Conservation (phyloP, 2,329 filamentous ascomycete species). For the Pezicula rhizophila region DNA sequence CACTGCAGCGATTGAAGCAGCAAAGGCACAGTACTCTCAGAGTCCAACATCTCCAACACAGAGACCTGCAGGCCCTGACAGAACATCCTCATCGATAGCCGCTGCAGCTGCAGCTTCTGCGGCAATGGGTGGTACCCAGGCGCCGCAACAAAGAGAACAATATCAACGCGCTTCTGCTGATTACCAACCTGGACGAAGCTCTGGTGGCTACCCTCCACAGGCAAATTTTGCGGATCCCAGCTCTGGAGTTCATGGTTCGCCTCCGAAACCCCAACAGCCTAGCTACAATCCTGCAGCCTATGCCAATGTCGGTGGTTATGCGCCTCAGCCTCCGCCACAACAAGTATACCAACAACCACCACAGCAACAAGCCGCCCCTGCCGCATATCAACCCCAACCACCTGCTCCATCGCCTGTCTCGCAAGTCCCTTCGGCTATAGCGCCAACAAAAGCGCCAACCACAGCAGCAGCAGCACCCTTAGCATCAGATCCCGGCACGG, state of each 20-base stretch:
- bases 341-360: slow-evolving; percentile 21
- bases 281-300: slow-evolving; percentile 77
- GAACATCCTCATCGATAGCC: slow-evolving; percentile 43
- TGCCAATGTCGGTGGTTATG: slow-evolving; percentile 53
- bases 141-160: slow-evolving; percentile 17
- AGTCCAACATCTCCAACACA: slow-evolving; percentile 41
- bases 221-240: slow-evolving; percentile 6
- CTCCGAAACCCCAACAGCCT: slow-evolving; percentile 41
- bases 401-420: slow-evolving; percentile 22
- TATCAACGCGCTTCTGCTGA: slow-evolving; percentile 24
- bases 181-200: slow-evolving; percentile 16
- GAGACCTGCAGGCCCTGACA: slow-evolving; percentile 45
- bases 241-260: slow-evolving; percentile 16
- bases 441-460: slow-evolving; percentile 22
- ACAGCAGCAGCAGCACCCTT: slow-evolving; percentile 17
- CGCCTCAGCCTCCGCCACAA: slow-evolving; percentile 34
- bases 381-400: slow-evolving; percentile 23
- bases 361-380: slow-evolving; percentile 16
- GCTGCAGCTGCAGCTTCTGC: slow-evolving; percentile 52
- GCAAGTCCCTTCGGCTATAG: slow-evolving; percentile 21
- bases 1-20: slow-evolving; percentile 54
- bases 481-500: slow-evolving; percentile 57
- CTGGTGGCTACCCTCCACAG: slow-evolving; percentile 4
- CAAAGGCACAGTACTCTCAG: slow-evolving; percentile 54
- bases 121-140: slow-evolving; percentile 45